Conservation (phyloP, 495 filamentous ascomycete genomes). For the Tuber aestivum region DNA sequence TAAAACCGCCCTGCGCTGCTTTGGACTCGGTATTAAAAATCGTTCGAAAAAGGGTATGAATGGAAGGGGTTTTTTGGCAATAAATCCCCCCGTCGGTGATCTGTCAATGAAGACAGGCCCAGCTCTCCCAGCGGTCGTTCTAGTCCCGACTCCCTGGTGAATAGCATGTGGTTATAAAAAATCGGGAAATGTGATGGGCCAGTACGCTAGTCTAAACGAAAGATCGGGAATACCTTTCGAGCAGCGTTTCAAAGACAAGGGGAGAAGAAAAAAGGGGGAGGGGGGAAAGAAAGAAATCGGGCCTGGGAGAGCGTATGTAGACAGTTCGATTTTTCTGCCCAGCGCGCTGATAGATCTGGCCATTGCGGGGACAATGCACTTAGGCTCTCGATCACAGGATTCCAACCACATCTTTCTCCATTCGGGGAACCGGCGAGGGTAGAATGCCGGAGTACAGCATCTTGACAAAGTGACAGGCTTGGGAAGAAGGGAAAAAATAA, state of each 20-base stretch:
- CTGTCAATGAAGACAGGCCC: neutral
- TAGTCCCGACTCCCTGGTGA: neutral
- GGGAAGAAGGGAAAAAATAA: neutral
- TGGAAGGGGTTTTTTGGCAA: neutral
- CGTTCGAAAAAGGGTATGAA: neutral
- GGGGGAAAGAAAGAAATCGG: neutral
- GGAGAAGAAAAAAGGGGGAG: neutral
- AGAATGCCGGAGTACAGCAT: neutral
- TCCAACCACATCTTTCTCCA: neutral
- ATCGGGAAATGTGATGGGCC: neutral
- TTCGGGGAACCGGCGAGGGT: neutral
- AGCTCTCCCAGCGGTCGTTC: neutral
- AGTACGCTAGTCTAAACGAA: neutral
- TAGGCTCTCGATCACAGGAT: neutral
- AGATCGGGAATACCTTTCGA: neutral
- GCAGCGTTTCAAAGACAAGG: neutral
- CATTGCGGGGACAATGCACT: constrained; percentile 1
- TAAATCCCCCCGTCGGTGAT: neutral
- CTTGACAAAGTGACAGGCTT: constrained; percentile 3
- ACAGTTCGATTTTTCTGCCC: neutral
- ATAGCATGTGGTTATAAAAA: neutral
- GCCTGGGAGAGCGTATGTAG: neutral
- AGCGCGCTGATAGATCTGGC: neutral
- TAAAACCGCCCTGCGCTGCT: neutral
- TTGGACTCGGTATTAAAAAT: neutral